Conservation (phyloP, 306 rosid genomes). For the Datisca glomerata region DNA sequence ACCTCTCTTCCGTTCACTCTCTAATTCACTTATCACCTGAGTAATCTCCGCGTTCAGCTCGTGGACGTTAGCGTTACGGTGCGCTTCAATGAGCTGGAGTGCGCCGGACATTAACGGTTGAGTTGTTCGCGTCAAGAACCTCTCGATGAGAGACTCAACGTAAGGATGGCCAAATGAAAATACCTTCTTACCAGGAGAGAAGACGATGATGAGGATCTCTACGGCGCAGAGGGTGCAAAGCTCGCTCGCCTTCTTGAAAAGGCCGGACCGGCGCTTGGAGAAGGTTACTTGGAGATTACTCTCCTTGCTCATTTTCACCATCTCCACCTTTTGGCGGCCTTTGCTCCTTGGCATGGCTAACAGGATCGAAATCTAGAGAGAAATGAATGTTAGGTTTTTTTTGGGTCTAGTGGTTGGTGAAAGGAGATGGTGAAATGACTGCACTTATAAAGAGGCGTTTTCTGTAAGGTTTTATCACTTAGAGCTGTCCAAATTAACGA, state of each 20-base stretch:
- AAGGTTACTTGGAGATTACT: conserved; percentile 44
- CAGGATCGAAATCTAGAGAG: not conserved
- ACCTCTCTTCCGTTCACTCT: conserved; percentile 14
- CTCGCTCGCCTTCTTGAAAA: conserved; percentile 58
- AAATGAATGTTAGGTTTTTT: not conserved
- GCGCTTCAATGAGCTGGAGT: conserved; percentile 11
- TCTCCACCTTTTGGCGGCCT: conserved; percentile 44
- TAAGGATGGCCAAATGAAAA: conserved; percentile 49
- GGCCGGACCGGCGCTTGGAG: conserved; percentile 46
- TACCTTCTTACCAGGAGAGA: conserved; percentile 29
- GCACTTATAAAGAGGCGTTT: conserved; percentile 1
- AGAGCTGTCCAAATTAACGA: not conserved
- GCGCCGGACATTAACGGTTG: not conserved
- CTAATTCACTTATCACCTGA: conserved; percentile 12
- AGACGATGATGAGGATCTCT: conserved; percentile 34
- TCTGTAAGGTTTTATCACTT: not conserved
- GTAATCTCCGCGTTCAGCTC: conserved; percentile 19
- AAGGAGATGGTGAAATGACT: not conserved
- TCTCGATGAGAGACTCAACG: conserved; percentile 19
- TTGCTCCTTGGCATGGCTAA: conserved; percentile 17
- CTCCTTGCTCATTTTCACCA: conserved; percentile 36
- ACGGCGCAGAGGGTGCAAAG: conserved; percentile 33
- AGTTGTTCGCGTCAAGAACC: conserved; percentile 16
- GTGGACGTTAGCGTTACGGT: conserved; percentile 15
- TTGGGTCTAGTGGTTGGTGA: too few relatives aligned